phyloP scores from a whole-genome alignment of 2,329 filamentous ascomycete species.

The Beauveria australis region DNA sequence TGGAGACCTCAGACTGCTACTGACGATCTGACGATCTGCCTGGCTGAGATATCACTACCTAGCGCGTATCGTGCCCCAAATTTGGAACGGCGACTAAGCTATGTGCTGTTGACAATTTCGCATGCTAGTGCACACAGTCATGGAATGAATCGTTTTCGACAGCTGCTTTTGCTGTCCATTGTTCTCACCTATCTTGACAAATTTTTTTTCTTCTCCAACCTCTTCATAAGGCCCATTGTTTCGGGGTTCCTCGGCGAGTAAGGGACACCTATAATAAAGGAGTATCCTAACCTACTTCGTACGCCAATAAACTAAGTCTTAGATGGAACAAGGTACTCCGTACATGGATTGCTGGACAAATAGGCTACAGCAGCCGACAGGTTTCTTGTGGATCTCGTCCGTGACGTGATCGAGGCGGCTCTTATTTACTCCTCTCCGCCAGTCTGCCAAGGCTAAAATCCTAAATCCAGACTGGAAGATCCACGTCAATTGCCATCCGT shows the following conservation, averaged over 20 bases:
- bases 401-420: slow-evolving; percentile 8
- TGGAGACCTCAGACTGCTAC: background rate
- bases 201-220: background rate
- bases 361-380: background rate
- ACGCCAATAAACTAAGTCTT: background rate
- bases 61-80: background rate
- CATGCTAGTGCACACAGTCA: background rate
- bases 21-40: background rate
- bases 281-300: background rate
- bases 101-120: background rate
- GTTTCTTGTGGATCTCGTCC: background rate
- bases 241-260: background rate
- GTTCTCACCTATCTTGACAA: background rate
- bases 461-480: slow-evolving; percentile 3
- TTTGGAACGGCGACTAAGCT: background rate
- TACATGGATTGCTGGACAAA: background rate
- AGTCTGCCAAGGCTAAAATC: background rate
- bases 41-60: no score
- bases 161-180: background rate
- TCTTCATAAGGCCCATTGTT: background rate
- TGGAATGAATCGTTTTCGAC: background rate
- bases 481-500: slow-evolving; percentile 5
- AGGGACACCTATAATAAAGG: background rate
- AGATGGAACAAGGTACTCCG: background rate
- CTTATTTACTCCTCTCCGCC: background rate